Conservation (phyloP, 805 yeast genomes). For the Priceomyces carsonii region DNA sequence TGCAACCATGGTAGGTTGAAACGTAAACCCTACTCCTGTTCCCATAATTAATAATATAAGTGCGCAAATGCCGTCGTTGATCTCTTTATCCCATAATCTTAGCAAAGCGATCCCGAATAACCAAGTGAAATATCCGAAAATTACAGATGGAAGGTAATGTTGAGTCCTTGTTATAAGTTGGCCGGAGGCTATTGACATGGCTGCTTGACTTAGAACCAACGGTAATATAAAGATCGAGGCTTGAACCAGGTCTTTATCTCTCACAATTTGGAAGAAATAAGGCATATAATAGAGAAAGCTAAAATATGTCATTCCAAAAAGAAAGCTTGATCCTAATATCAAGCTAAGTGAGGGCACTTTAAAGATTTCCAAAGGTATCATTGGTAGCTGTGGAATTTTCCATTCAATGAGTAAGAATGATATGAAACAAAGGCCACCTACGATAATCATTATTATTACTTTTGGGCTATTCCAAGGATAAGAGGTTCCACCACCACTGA, state of each 20-base stretch:
- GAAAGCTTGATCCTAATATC: conserved; percentile 22
- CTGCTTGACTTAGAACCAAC: conserved; percentile 43
- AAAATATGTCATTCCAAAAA: conserved; percentile 28
- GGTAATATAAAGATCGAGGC: conserved; percentile 19
- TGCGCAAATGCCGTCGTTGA: conserved; percentile 17
- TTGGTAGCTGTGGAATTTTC: conserved; percentile 29
- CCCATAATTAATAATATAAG: conserved; percentile 14
- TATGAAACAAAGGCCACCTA: conserved; percentile 27
- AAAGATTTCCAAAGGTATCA: conserved; percentile 31
- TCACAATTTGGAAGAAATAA: conserved; percentile 23
- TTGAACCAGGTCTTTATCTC: conserved; percentile 19
- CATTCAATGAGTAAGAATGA: conserved; percentile 26
- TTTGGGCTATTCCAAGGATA: conserved; percentile 53
- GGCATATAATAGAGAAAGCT: conserved; percentile 24
- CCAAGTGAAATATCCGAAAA: conserved; percentile 28
- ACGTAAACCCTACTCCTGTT: conserved; percentile 49
- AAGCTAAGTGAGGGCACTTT: conserved; percentile 19
- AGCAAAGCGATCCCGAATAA: conserved; percentile 23
- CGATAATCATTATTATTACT: conserved; percentile 34
- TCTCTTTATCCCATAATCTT: conserved; percentile 19
- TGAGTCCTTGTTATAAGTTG: conserved; percentile 40
- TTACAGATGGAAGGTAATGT: conserved; percentile 40
- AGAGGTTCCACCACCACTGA: conserved; percentile 62
- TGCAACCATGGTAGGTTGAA: conserved; percentile 59
- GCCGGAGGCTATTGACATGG: conserved; percentile 46